Evolutionary conservation across 2,329 filamentous ascomycete species (phyloP).

Genomic region (Ascomycota sp.): DNA sequence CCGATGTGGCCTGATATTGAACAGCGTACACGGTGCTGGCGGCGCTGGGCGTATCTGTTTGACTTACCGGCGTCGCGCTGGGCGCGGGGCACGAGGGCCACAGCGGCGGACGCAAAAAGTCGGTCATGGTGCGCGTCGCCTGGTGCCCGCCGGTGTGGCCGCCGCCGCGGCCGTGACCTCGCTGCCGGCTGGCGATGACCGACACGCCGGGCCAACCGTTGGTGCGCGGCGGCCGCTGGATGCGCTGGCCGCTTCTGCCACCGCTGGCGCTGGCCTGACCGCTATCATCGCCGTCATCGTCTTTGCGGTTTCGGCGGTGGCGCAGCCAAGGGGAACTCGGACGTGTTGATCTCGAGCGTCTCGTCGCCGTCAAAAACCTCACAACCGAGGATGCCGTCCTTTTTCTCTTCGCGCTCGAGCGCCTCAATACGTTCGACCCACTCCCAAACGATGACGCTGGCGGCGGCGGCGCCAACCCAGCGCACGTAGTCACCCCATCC

Average conservation of each 20-base stretch:
- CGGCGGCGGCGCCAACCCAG: conserved; percentile 88
- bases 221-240: conserved; percentile 1
- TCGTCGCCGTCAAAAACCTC: conserved; percentile 91
- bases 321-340: conserved; percentile 28
- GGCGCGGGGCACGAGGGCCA: conserved; percentile 36
- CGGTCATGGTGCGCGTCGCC: conserved; percentile 10
- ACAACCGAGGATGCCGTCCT: conserved; percentile 75
- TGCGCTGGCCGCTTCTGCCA: conserved; percentile 4
- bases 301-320: conserved; percentile 16
- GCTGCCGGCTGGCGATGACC: conserved; percentile 8
- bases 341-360: conserved; percentile 49
- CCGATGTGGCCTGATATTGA: conserved; percentile 37
- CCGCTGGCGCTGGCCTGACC: conserved; percentile 12
- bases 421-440: conserved; percentile 94
- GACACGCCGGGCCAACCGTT: conserved; percentile 11
- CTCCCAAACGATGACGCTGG: conserved; percentile 94
- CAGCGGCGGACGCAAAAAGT: conserved; percentile 25
- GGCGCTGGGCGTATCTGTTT: conserved; percentile 41
- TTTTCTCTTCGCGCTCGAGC: conserved; percentile 78
- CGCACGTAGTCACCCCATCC: conserved; percentile 90
- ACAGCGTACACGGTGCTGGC: conserved; percentile 45
- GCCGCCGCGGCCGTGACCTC: conserved; percentile 4
- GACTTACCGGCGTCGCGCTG: conserved; percentile 34
- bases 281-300: conserved; percentile 7
- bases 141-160: conserved; percentile 4